Percentiles rank a stretch among this genome's conserved stretches.
Evolutionary conservation across 306 rosid genomes (phyloP).

Genomic region (Canavalia ensiformis): DNA sequence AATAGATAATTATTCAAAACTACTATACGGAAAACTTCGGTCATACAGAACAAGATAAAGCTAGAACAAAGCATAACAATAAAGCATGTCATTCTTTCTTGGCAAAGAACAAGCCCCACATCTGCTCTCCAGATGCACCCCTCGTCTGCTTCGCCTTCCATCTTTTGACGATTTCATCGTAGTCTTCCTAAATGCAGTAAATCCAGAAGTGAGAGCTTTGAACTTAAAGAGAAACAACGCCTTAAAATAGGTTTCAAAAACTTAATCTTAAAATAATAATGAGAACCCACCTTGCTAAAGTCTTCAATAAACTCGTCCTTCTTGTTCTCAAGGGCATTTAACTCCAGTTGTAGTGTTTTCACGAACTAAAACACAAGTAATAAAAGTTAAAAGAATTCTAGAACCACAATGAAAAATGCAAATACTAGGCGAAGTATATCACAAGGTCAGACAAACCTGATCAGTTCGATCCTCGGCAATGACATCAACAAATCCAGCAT

Average conservation of each 20-base stretch:
- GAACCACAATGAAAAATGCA: not conserved
- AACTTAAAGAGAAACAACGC: conserved; percentile 29
- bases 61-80: conserved; percentile 18
- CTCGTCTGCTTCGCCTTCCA: conserved; percentile 74
- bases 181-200: conserved; percentile 64
- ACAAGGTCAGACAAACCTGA: conserved; percentile 62
- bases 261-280: not conserved
- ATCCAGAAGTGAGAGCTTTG: conserved; percentile 9
- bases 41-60: conserved; percentile 6
- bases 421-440: conserved; percentile 2
- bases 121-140: conserved; percentile 66
- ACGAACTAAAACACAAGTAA: conserved; percentile 64
- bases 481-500: conserved; percentile 84
- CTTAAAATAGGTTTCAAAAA: conserved; percentile 25
- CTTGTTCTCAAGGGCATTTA: conserved; percentile 69
- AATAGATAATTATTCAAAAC: conserved; percentile 29
- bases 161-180: conserved; percentile 59
- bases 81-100: conserved; percentile 61
- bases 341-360: conserved; percentile 70
- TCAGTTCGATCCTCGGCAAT: conserved; percentile 80
- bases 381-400: conserved; percentile 23
- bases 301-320: conserved; percentile 71
- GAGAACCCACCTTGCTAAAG: conserved; percentile 72
- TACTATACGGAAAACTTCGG: conserved; percentile 26
- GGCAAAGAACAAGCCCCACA: conserved; percentile 82